Evolutionary conservation across 257 asterid genomes (phyloP), one percentile per base, ranked within the genome.

Genomic region (Sherardia arvensis): DNA sequence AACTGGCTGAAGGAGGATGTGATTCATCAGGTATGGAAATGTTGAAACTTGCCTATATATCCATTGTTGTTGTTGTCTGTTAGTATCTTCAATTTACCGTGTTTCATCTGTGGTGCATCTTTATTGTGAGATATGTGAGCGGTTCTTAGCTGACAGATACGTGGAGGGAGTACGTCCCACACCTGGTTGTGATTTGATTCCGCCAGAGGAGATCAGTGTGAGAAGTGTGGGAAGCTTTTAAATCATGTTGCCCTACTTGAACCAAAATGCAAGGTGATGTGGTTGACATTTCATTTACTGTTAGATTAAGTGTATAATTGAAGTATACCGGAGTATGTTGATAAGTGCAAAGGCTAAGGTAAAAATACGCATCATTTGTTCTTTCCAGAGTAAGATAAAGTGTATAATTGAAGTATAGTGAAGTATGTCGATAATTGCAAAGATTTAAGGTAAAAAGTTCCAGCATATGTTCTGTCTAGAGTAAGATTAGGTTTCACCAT

Each of bases 171-270:
- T 9, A 63, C 88, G 98, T 69, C 96, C 97, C 3, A 82, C 89
- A 11, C 88, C 87, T 21, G 90, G 84, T 67, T 91, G 96, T 77
- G 75, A 77, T 72, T 85, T 67, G 95, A 81, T 69, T 84, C 97
- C 61, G 97, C 97, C 23, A 84, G 97, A 66, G 97, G 97, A 32
- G 97, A 91, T 78, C 97, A 91, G 74, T 91, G 97, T 66, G 97
- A 87, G 67, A 85, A 80, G 66, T 91, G 97, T 53, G 85, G 86
- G 71, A 85, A 91, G 80, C 91, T 91, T 65, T 76, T 91, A 64
- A 85, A 91, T 77, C 96, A 96, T 68, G 84, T 94, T n/a, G 98
- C 88, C 73, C 79, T 91, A 20, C 30, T 83, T 68, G 81, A 88
- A 8, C 98, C 98, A 45, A 91, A 73, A 73, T 91, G 98, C 96